Evolutionary conservation across 148 eudicot genomes (phyloP).

Genomic region (Nepenthes gracilis): DNA sequence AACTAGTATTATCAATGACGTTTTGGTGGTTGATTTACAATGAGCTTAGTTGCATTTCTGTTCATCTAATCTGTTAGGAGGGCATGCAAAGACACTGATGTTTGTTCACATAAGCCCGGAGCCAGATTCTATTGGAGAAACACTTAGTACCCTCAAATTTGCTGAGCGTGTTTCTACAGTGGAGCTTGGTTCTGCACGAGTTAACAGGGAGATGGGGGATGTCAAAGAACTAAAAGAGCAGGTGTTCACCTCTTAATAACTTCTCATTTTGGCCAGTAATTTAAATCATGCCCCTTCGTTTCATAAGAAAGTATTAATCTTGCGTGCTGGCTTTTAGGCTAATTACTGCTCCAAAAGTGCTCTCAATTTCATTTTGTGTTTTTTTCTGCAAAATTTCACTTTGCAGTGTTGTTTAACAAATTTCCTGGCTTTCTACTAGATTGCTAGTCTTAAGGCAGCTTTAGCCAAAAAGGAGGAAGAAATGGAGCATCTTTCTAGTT

Average conservation of each 20-base stretch:
- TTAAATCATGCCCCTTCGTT: neutral
- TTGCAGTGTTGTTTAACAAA: neutral
- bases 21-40: too few species aligned
- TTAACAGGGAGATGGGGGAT: conserved; percentile 7
- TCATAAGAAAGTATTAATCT: too few species aligned
- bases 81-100: conserved; percentile 15
- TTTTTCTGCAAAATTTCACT: neutral
- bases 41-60: neutral
- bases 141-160: conserved; percentile 13
- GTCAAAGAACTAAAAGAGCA: conserved; percentile 11
- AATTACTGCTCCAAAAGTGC: too few species aligned
- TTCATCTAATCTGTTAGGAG: conserved; percentile 1
- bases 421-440: conserved; percentile 23
- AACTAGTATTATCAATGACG: neutral
- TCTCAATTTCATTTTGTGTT: neutral
- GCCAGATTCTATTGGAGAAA: conserved; percentile 6
- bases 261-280: neutral
- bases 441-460: conserved; percentile 61
- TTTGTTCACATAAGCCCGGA: conserved; percentile 15
- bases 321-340: too few species aligned
- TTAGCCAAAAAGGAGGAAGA: conserved; percentile 78
- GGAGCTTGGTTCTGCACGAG: conserved; percentile 13
- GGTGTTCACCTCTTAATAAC: neutral
- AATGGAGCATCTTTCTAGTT: conserved; percentile 17
- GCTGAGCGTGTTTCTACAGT: conserved; percentile 13